A percentile compares a stretch with the other conserved stretches of the same genome.
Conservation (phyloP, 345 rosid species). For the Salix dunnii region DNA sequence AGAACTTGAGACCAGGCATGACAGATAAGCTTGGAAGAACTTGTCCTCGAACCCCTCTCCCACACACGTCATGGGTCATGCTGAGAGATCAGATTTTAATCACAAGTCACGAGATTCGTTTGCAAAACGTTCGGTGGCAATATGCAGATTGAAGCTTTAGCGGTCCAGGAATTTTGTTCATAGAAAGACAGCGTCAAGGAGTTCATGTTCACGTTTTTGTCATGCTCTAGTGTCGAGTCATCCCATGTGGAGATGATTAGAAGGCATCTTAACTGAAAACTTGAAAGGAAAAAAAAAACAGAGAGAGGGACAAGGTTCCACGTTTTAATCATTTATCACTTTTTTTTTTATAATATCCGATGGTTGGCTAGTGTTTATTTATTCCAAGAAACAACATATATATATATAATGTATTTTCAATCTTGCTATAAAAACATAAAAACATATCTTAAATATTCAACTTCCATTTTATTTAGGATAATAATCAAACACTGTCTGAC, state of each 20-base stretch:
- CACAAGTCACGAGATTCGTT: not conserved
- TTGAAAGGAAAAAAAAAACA: rapidly evolving
- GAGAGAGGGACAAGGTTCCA: not conserved
- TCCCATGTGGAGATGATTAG: constrained; percentile 12
- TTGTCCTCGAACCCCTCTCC: not conserved
- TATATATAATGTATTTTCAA: too few species aligned
- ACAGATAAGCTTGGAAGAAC: constrained; percentile 9
- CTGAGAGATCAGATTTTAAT: not conserved
- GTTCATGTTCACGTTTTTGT: not conserved
- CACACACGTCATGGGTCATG: not conserved
- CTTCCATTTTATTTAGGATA: too few species aligned
- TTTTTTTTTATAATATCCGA: not conserved
- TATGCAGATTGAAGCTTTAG: not conserved
- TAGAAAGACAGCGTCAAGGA: not conserved
- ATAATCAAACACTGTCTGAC: too few species aligned
- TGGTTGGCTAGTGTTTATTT: too few species aligned
- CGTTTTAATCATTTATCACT: not conserved
- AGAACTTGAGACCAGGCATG: not conserved
- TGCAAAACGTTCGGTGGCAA: too few species aligned
- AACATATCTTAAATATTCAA: too few species aligned
- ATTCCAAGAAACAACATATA: too few species aligned
- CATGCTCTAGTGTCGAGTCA: not conserved
- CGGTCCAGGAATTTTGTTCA: not conserved
- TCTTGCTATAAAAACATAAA: too few species aligned
- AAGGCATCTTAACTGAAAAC: constrained; percentile 11